Base-by-base conservation (phyloP, 164 flowering plant genomes). In the Vitis amurensis region DNA sequence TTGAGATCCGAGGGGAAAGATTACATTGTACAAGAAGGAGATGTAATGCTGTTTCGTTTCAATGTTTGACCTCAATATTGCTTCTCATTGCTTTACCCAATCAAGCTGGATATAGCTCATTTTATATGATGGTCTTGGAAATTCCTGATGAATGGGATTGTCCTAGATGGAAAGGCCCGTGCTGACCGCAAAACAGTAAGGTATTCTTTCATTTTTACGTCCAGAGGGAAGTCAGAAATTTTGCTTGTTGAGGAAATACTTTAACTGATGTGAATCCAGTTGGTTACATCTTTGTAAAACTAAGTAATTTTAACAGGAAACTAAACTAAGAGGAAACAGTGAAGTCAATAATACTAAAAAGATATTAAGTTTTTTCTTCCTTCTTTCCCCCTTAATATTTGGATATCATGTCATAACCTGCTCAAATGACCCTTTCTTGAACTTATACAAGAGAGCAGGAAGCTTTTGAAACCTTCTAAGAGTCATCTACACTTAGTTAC, bases 41-140 rank as follows among this genome's bases (percentile, higher is more conserved):
- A 95, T 83, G 94, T 95, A 14, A 93, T 95, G 99, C 90, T 95
- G 60, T 95, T 93, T 66, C 93, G 99, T 30, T 95, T 95, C 77
- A 95, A 93, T 63, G 96, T 95, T 31, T 95, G 79, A 86, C 50
- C 68, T 49, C 49, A 9, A 17, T 59, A 65, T 3, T 7, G 57
- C 9, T 51, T 56, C 11, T 56, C 19, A 23, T 17, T 56, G 11
- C 19, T 17, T 56, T 56, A 19, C 27, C 23, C 50, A 53, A 51
- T n/a, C 69, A 15, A 53, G 51, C 29, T 50, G 53, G 50, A 61
- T 37, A 59, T 59, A 50, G 50, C 48, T 55, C 61, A 31, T 16
- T 55, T 52, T n/a, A 55, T 50, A 17, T 27, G 13, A 47, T 29
- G 11, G 50, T 16, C 14, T 37, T 37, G 64, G 64, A 61, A 61